Evolutionary conservation across 495 filamentous ascomycete species (phyloP).

Genomic region (Cryomyces minteri): DNA sequence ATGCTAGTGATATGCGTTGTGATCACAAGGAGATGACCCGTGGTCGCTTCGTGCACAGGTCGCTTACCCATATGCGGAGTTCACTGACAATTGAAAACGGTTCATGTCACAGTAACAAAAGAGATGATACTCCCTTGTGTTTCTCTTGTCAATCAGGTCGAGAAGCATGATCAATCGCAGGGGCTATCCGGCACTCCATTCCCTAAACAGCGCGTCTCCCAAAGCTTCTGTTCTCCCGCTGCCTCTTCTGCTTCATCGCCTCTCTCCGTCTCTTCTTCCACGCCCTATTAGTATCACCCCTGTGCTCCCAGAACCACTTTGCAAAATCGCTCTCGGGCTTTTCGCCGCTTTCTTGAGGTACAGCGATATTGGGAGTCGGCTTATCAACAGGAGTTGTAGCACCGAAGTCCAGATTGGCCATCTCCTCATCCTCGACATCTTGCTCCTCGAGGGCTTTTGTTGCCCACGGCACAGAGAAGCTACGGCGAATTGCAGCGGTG

Average conservation of each 20-base stretch:
- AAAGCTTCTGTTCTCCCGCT: slow-evolving; percentile 52
- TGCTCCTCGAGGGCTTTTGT: slow-evolving; percentile 15
- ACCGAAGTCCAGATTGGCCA: slow-evolving; percentile 5
- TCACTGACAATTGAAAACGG: no score
- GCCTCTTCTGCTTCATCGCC: slow-evolving; percentile 67
- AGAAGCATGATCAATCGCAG: no score
- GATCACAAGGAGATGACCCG: no score
- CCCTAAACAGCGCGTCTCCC: slow-evolving; percentile 12
- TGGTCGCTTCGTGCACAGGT: no score
- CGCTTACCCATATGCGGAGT: no score
- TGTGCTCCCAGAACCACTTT: slow-evolving; percentile 83
- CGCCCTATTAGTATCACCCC: slow-evolving; percentile 73
- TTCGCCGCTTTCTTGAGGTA: slow-evolving; percentile 16
- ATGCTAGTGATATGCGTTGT: no score
- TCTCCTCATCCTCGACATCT: slow-evolving; percentile 18
- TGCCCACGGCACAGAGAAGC: slow-evolving; percentile 22
- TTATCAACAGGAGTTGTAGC: slow-evolving; percentile 1
- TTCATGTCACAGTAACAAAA: no score
- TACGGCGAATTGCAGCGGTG: slow-evolving; percentile 52
- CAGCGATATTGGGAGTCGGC: slow-evolving; percentile 2
- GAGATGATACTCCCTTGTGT: no score
- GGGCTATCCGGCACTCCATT: no score
- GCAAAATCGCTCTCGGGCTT: slow-evolving; percentile 52
- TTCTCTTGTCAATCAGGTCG: no score
- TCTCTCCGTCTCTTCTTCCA: slow-evolving; percentile 79